Conservation (phyloP, 2,329 filamentous ascomycete genomes). For the Pyrenochaeta sp. region DNA sequence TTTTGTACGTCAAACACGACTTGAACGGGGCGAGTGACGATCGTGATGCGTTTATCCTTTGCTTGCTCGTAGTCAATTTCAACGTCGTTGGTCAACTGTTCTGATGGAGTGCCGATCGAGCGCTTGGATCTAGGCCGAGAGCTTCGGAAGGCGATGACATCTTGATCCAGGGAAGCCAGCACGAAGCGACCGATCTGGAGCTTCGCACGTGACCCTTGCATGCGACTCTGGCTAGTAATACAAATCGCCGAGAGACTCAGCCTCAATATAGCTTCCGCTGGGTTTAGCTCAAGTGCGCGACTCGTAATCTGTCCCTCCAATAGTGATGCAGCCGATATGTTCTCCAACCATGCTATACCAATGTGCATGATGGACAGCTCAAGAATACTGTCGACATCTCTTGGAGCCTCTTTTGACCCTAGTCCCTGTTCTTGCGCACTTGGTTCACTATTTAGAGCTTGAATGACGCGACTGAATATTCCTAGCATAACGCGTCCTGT, state of each 20-base stretch:
- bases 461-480: constrained; percentile 35
- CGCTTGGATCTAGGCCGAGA: constrained; percentile 35
- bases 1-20: constrained; percentile 79
- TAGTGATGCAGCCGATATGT: constrained; percentile 34
- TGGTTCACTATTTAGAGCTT: constrained; percentile 25
- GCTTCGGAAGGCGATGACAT: constrained; percentile 61
- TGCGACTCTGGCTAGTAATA: constrained; percentile 28
- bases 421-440: constrained; percentile 1
- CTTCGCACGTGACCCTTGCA: constrained; percentile 28
- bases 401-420: constrained; percentile 1
- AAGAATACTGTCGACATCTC: constrained; percentile 12
- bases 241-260: constrained; percentile 33
- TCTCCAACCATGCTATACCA: constrained; percentile 44
- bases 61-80: constrained; percentile 44
- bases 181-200: constrained; percentile 53
- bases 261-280: constrained; percentile 40
- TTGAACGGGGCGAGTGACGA: constrained; percentile 80
- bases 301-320: constrained; percentile 5
- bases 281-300: constrained; percentile 31
- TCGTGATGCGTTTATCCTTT: constrained; percentile 57
- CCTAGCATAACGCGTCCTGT: constrained; percentile 45
- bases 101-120: constrained; percentile 26
- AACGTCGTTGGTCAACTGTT: constrained; percentile 39
- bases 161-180: constrained; percentile 58
- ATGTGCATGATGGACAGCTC: constrained; percentile 38